These are phyloP conservation scores for Hypericum perforatum DNA, from an alignment of 345 rosid genomes.

Conservation along the genomic window DNA sequence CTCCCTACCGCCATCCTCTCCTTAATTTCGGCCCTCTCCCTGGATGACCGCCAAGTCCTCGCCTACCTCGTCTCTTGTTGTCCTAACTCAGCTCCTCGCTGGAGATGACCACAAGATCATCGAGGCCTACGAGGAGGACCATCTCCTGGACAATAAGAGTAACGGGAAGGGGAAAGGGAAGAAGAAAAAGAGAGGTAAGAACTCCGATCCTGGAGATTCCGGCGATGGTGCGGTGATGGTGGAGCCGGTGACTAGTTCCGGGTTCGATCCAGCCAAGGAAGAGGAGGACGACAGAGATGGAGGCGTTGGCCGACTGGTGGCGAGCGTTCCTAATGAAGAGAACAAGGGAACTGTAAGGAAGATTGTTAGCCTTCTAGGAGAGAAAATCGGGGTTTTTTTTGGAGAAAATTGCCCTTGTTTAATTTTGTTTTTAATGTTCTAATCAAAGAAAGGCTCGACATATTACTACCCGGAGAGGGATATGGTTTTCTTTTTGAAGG, in stretches of 20 bases:
- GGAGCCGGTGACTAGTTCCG: too few species aligned
- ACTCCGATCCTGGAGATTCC: conserved; percentile 1
- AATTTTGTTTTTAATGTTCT: too few species aligned
- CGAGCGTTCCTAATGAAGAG: background rate
- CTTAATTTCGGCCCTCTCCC: conserved; percentile 27
- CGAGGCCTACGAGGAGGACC: conserved; percentile 32
- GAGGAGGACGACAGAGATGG: background rate
- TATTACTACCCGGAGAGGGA: too few species aligned
- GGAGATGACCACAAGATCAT: conserved; percentile 26
- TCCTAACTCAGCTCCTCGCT: background rate
- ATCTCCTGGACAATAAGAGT: conserved; percentile 1
- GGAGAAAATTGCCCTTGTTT: too few species aligned
- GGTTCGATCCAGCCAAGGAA: too few species aligned
- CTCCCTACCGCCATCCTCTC: conserved; percentile 31
- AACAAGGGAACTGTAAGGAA: conserved; percentile 28
- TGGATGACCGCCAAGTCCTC: conserved; percentile 31
- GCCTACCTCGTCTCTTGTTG: conserved; percentile 35
- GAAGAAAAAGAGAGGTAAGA: conserved; percentile 12
- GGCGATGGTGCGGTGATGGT: background rate
- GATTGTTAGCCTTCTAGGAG: conserved; percentile 25
- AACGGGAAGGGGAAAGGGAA: conserved; percentile 10
- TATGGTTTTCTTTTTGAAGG: too few species aligned
- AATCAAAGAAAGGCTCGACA: too few species aligned
- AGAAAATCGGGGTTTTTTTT: conserved; percentile 24
- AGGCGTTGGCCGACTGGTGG: conserved; percentile 2